These are phyloP conservation scores for Eucalyptus marginata DNA, from an alignment of 345 rosid species.

Conservation along the genomic window DNA sequence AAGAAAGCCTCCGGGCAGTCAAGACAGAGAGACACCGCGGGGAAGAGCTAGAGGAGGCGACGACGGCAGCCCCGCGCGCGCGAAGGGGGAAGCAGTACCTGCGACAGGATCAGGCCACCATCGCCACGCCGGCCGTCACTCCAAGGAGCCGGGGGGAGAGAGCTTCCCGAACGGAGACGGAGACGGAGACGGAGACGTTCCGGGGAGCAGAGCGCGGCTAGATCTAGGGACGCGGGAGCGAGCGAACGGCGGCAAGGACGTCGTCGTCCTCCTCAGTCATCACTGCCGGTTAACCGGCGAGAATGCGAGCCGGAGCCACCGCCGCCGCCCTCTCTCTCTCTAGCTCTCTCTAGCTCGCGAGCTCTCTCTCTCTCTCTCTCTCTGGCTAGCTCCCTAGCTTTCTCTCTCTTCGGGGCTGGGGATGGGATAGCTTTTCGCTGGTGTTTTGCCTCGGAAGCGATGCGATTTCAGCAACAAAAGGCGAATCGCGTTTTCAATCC, in stretches of 20 bases:
- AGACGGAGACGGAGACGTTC: neutral
- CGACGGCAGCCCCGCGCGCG: neutral
- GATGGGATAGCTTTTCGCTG: neutral
- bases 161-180: neutral
- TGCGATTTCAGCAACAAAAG: neutral
- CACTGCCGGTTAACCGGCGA: neutral
- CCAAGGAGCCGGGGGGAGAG: neutral
- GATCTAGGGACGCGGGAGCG: neutral
- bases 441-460: constrained; percentile 33
- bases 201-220: neutral
- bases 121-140: neutral
- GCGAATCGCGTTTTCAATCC: constrained; percentile 5
- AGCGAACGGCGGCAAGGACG: neutral
- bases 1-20: neutral
- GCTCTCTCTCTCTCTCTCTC: neutral
- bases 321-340: neutral
- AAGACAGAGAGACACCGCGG: neutral
- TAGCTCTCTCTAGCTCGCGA: neutral
- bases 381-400: neutral
- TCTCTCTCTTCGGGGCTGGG: neutral
- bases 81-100: neutral
- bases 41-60: neutral
- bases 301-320: neutral
- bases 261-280: neutral
- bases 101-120: neutral